phyloP scores from a whole-genome alignment of 176 grass and related monocot species.

The Lolium multiflorum region DNA sequence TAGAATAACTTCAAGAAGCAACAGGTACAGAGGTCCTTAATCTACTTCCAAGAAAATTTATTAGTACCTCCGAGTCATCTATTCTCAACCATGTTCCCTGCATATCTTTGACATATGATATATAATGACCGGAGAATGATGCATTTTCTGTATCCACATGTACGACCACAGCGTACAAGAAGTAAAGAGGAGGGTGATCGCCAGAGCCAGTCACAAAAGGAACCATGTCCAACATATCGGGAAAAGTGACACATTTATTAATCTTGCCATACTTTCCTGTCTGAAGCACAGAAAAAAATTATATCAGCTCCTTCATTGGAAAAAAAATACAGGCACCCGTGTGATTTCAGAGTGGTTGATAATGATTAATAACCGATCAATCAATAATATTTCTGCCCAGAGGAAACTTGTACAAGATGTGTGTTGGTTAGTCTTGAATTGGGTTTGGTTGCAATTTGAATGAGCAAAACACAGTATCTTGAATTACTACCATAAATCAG shows the following conservation, averaged over 20 bases:
- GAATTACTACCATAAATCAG: conserved; percentile 14
- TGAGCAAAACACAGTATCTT: conserved; percentile 16
- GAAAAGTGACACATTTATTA: conserved; percentile 99
- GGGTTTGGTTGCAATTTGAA: conserved; percentile 20
- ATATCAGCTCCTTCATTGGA: conserved; percentile 31
- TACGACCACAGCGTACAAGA: conserved; percentile 95
- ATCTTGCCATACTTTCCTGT: conserved; percentile 99
- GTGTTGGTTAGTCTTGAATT: neutral
- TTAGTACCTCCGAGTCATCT: conserved; percentile 87
- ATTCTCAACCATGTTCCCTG: conserved; percentile 98
- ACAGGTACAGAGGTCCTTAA: conserved; percentile 16
- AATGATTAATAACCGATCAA: conserved; percentile 12
- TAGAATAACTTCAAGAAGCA: conserved; percentile 21
- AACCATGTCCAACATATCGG: conserved; percentile 99
- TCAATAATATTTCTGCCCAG: conserved; percentile 5
- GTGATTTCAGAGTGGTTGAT: neutral
- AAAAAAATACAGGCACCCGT: neutral
- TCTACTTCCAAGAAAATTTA: conserved; percentile 38
- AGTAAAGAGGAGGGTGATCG: conserved; percentile 92
- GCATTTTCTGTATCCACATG: conserved; percentile 95
- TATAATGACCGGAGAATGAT: conserved; percentile 96
- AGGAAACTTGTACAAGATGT: neutral
- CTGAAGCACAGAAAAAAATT: conserved; percentile 51
- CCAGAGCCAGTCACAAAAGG: conserved; percentile 89
- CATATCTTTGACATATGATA: conserved; percentile 97